These are phyloP conservation scores for Fusarium pseudograminearum DNA, from an alignment of 2,329 filamentous ascomycete species.

Conservation along the genomic window DNA sequence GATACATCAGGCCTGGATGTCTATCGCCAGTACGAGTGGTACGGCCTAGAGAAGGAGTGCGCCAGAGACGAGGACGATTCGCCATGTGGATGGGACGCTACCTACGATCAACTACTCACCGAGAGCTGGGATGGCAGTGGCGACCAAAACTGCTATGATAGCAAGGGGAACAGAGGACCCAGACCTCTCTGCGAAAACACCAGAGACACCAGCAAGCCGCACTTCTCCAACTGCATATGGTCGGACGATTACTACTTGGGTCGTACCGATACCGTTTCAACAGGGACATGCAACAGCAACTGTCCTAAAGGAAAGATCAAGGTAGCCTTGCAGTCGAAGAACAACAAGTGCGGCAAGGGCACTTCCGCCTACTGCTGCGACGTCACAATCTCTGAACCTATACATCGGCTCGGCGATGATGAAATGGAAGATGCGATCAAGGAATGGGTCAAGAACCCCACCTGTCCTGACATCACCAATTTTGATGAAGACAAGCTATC, in stretches of 20 bases:
- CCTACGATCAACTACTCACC: background rate
- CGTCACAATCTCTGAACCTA: background rate
- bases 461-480: background rate
- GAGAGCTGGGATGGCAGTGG: background rate
- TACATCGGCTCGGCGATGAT: no score
- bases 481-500: background rate
- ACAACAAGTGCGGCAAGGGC: constrained; percentile 3
- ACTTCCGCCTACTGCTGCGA: constrained; percentile 18
- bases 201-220: constrained; percentile 1
- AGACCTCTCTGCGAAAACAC: constrained; percentile 11
- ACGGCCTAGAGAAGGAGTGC: background rate
- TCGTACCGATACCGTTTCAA: background rate
- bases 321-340: constrained; percentile 1
- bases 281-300: background rate
- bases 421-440: background rate
- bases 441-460: constrained; percentile 7
- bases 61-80: background rate
- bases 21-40: constrained; percentile 12
- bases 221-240: constrained; percentile 5
- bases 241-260: background rate
- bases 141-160: background rate
- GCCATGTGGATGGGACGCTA: background rate
- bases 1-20: background rate
- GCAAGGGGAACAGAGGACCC: background rate
- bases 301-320: constrained; percentile 1